Conservation (phyloP, 768 basidiomycete species). For the Kockovaella imperatae region DNA sequence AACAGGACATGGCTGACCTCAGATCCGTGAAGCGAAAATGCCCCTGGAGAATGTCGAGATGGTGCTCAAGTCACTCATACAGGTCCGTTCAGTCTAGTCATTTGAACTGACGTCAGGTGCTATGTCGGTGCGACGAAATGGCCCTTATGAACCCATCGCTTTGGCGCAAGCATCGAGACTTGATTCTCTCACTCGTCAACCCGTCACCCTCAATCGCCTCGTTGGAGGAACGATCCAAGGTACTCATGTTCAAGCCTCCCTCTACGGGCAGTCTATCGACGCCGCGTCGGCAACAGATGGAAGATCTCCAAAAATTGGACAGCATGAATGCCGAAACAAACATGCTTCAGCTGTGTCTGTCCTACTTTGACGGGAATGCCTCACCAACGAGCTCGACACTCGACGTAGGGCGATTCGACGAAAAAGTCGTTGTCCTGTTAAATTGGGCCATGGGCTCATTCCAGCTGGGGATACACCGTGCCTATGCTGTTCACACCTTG, state of each 20-base stretch:
- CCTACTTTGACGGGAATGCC: conserved; percentile 31
- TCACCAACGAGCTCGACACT: conserved; percentile 15
- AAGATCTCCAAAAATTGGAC: conserved; percentile 38
- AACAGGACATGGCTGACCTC: neutral
- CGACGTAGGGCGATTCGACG: conserved; percentile 23
- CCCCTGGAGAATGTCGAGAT: conserved; percentile 13
- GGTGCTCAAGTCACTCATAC: conserved; percentile 16
- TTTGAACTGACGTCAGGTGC: too few relatives aligned
- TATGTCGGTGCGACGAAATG: too few relatives aligned
- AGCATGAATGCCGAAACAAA: conserved; percentile 31
- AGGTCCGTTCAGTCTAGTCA: conserved; percentile 5
- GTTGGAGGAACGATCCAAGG: conserved; percentile 12
- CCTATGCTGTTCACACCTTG: conserved; percentile 33
- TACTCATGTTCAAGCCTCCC: conserved; percentile 16
- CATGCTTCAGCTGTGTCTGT: conserved; percentile 28
- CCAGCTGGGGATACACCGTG: conserved; percentile 34
- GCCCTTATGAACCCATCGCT: conserved; percentile 22
- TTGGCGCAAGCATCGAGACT: conserved; percentile 15
- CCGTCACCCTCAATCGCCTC: neutral
- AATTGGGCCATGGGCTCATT: conserved; percentile 38
- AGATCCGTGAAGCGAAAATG: conserved; percentile 21
- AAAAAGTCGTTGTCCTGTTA: conserved; percentile 31
- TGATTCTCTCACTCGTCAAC: conserved; percentile 3
- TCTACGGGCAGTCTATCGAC: conserved; percentile 17
- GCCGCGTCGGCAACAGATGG: conserved; percentile 36